These are phyloP conservation scores for Calamus simplicifolius DNA, from an alignment of 176 grass and related monocot genomes.

Conservation along the genomic window DNA sequence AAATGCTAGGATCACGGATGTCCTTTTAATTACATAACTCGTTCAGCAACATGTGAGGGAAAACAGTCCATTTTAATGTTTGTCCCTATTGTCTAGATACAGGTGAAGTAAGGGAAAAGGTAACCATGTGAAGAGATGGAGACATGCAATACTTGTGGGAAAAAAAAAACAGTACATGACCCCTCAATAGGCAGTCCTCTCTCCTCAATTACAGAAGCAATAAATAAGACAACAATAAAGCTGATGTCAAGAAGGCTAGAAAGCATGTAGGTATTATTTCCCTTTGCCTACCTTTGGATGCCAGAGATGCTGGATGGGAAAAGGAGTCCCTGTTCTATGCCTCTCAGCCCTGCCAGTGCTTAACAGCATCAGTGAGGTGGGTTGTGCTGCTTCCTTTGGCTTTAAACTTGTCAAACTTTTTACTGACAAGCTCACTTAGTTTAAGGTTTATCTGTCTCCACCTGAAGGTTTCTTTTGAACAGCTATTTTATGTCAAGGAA, in stretches of 20 bases:
- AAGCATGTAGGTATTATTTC: constrained; percentile 11
- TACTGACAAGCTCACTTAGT: constrained; percentile 63
- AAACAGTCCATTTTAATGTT: no score
- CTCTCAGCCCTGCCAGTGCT: constrained; percentile 26
- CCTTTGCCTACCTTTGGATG: constrained; percentile 25
- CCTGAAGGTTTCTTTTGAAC: constrained; percentile 23
- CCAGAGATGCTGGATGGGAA: constrained; percentile 28
- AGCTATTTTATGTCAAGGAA: constrained; percentile 50
- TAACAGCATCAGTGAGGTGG: constrained; percentile 51
- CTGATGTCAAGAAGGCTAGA: constrained; percentile 22
- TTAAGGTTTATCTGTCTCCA: constrained; percentile 64
- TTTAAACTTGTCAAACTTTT: constrained; percentile 63
- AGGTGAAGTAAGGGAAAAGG: no score
- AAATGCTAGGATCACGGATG: no score
- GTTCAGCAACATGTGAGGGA: no score
- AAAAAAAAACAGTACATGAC: no score
- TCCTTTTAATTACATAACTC: no score
- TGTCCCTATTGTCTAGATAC: no score
- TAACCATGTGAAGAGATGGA: no score
- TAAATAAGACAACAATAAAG: constrained; percentile 22
- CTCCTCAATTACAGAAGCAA: background rate
- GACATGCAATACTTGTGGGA: no score
- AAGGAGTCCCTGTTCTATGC: constrained; percentile 41
- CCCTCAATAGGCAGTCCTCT: no score
- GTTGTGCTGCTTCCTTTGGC: constrained; percentile 41